These are phyloP conservation scores for Cardamine resedifolia DNA, from an alignment of 345 rosid species.

Conservation along the genomic window DNA sequence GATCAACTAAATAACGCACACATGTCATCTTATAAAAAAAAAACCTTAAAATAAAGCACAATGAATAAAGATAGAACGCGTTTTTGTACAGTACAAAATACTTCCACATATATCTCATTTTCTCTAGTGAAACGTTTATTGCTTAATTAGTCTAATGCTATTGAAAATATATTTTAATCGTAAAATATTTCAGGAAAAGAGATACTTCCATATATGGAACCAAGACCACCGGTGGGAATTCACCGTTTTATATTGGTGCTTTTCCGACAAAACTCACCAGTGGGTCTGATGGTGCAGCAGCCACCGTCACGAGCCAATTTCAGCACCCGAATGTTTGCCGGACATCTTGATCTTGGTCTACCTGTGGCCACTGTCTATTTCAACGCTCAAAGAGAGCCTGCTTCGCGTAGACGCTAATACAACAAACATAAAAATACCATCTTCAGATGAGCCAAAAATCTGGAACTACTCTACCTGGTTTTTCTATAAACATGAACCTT, in stretches of 20 bases:
- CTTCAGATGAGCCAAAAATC: conserved; percentile 3
- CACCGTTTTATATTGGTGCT: conserved; percentile 80
- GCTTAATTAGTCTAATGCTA: neutral
- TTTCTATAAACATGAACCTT: conserved; percentile 51
- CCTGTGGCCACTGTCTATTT: conserved; percentile 84
- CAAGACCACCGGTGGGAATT: conserved; percentile 83
- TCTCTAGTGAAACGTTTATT: neutral
- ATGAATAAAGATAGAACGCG: neutral
- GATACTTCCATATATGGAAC: conserved; percentile 62
- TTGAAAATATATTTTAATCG: neutral
- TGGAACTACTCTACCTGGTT: neutral
- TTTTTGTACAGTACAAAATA: neutral
- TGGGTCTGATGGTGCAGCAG: conserved; percentile 52
- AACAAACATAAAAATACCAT: neutral
- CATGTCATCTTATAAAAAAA: neutral
- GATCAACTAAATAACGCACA: too few species aligned
- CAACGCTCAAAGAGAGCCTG: conserved; percentile 88
- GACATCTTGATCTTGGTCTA: conserved; percentile 57
- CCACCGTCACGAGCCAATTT: conserved; percentile 68
- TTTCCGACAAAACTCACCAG: conserved; percentile 58
- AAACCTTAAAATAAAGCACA: conserved; percentile 26
- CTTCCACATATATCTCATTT: too few species aligned
- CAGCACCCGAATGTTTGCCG: conserved; percentile 69
- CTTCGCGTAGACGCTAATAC: conserved; percentile 53
- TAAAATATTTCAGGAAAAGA: conserved; percentile 53